Conservation (phyloP, 345 rosid species). For the Xanthoceras sorbifolium region DNA sequence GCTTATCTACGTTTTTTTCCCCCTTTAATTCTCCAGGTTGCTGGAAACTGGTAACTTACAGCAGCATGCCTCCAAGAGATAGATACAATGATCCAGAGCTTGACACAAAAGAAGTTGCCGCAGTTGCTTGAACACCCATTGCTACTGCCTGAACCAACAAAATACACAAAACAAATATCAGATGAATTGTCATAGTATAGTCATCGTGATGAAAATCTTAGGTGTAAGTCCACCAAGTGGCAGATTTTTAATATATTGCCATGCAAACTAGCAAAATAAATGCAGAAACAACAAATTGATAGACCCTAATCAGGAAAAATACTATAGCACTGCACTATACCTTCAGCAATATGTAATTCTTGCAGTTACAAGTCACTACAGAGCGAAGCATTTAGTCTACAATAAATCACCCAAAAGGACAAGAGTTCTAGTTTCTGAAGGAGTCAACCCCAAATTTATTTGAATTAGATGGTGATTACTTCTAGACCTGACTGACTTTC, state of each 20-base stretch:
- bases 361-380: conserved; percentile 4
- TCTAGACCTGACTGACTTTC: not conserved
- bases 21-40: not conserved
- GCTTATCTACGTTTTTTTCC: not conserved
- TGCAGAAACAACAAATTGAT: not conserved
- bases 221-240: not conserved
- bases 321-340: not conserved
- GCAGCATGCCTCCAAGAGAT: conserved; percentile 87
- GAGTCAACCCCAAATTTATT: not conserved
- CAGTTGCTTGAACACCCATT: conserved; percentile 72
- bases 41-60: conserved; percentile 54
- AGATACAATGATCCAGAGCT: conserved; percentile 56
- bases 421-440: not conserved
- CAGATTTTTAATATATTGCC: not conserved
- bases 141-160: conserved; percentile 55
- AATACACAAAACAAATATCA: conserved; percentile 11
- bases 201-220: not conserved
- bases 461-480: not conserved
- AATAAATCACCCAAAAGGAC: not conserved
- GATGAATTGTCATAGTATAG: not conserved
- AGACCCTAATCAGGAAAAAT: not conserved
- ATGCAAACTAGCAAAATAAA: not conserved
- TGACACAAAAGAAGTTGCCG: conserved; percentile 64
- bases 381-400: not conserved
- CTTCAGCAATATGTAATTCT: not conserved